Conservation (phyloP, 768 basidiomycete species). For the Rhizopogon vesiculosus region DNA sequence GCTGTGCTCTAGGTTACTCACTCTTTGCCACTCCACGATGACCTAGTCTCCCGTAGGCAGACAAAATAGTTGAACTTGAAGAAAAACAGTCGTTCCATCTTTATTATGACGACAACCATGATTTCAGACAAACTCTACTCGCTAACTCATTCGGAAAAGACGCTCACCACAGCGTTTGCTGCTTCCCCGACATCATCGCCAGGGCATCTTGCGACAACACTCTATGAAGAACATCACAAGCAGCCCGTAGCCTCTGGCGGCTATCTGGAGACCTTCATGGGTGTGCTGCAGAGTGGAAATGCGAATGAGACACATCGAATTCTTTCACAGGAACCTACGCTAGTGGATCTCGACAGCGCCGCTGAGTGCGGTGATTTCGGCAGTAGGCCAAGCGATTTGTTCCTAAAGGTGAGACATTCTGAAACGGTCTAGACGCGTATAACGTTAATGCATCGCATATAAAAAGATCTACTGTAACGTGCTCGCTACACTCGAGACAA, state of each 20-base stretch:
- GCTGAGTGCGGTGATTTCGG: constrained; percentile 50
- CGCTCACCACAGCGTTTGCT: constrained; percentile 39
- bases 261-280: constrained; percentile 15
- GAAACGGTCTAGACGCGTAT: not conserved
- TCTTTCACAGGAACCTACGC: constrained; percentile 21
- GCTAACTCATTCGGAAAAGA: constrained; percentile 28
- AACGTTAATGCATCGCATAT: not conserved
- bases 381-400: constrained; percentile 50
- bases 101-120: constrained; percentile 9
- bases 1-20: not conserved
- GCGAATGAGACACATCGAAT: constrained; percentile 15
- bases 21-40: not conserved
- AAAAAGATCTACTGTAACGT: constrained; percentile 57
- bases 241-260: constrained; percentile 18
- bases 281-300: constrained; percentile 13
- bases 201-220: constrained; percentile 31
- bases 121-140: constrained; percentile 27
- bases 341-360: constrained; percentile 41
- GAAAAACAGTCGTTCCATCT: too few species aligned
- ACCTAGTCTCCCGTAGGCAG: too few species aligned
- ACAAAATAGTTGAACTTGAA: too few species aligned
- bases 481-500: constrained; percentile 49
- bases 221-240: constrained; percentile 32
- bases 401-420: constrained; percentile 44
- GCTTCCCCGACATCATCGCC: constrained; percentile 31